Percentiles rank a stretch among this genome's conserved stretches.
Conservation (phyloP, 805 yeast genomes). For the Sugiyamaella marilandica region DNA sequence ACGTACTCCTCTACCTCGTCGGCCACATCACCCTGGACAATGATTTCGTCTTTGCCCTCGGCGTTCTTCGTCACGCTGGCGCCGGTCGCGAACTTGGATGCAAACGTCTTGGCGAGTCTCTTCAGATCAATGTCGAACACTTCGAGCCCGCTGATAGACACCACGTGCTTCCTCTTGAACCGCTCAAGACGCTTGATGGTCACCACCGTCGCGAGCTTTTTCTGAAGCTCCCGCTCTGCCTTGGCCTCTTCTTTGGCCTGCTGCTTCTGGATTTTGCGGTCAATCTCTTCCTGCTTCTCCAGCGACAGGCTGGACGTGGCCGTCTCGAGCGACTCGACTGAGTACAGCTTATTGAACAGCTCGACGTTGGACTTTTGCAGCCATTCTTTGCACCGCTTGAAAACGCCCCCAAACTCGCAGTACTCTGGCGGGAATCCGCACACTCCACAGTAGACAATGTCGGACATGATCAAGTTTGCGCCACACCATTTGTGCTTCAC, state of each 20-base stretch:
- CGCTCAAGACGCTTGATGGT: constrained; percentile 82
- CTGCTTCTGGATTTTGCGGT: constrained; percentile 74
- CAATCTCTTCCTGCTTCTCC: constrained; percentile 79
- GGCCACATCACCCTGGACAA: constrained; percentile 92
- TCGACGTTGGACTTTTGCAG: constrained; percentile 55
- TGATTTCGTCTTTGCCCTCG: constrained; percentile 87
- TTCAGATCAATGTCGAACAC: constrained; percentile 85
- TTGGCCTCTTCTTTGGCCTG: constrained; percentile 67
- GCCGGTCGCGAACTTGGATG: constrained; percentile 93
- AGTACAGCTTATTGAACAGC: constrained; percentile 56
- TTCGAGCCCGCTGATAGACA: constrained; percentile 82
- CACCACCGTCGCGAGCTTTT: constrained; percentile 75
- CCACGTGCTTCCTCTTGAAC: constrained; percentile 81
- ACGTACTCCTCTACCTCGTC: constrained; percentile 83
- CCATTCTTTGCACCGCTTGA: constrained; percentile 84
- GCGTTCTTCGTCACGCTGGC: constrained; percentile 85
- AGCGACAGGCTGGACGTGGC: constrained; percentile 46
- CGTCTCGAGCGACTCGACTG: constrained; percentile 47
- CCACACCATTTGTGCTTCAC: too few species aligned
- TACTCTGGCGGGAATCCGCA: constrained; percentile 86
- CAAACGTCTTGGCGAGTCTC: constrained; percentile 85
- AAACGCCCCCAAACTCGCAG: constrained; percentile 83
- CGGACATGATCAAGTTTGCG: not conserved
- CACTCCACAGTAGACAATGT: constrained; percentile 62
- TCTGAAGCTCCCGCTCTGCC: constrained; percentile 77